Percentiles rank a stretch among this genome's conserved stretches.
These are phyloP conservation scores for Calonectria multiphialidica DNA, from an alignment of 2,329 filamentous ascomycete species.

Conservation along the genomic window DNA sequence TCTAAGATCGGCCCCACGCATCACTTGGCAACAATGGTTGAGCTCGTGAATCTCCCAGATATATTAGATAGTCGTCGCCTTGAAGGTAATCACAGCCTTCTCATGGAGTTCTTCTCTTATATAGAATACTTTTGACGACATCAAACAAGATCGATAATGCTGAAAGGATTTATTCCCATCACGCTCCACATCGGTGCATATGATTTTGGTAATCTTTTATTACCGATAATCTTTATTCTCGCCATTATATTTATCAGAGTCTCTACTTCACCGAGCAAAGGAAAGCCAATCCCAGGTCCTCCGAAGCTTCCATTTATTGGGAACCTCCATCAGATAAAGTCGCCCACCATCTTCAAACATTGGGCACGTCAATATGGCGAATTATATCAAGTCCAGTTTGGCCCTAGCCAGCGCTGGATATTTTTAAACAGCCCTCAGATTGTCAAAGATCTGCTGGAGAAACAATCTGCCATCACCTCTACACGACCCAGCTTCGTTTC, in stretches of 20 bases:
- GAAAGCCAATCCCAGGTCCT: not conserved
- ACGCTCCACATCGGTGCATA: too few relatives aligned
- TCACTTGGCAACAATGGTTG: too few relatives aligned
- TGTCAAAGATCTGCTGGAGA: not conserved
- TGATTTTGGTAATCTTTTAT: not conserved
- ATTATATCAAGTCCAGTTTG: not conserved
- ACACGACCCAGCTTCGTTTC: not conserved
- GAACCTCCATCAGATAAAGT: not conserved
- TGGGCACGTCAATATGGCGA: not conserved
- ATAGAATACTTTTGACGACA: too few relatives aligned
- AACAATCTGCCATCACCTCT: not conserved
- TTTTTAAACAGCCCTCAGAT: not conserved
- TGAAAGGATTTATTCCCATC: too few relatives aligned
- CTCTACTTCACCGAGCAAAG: not conserved
- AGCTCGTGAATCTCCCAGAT: too few relatives aligned
- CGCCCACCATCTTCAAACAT: not conserved
- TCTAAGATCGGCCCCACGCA: too few relatives aligned
- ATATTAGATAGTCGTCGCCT: too few relatives aligned
- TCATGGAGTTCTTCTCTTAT: too few relatives aligned
- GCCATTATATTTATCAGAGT: not conserved
- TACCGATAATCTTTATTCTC: not conserved
- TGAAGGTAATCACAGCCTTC: too few relatives aligned
- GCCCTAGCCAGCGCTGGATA: not conserved
- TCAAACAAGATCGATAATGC: too few relatives aligned
- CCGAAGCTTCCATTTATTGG: not conserved